These are phyloP conservation scores for Russula vinacea DNA, from an alignment of 768 basidiomycete species.

Conservation along the genomic window DNA sequence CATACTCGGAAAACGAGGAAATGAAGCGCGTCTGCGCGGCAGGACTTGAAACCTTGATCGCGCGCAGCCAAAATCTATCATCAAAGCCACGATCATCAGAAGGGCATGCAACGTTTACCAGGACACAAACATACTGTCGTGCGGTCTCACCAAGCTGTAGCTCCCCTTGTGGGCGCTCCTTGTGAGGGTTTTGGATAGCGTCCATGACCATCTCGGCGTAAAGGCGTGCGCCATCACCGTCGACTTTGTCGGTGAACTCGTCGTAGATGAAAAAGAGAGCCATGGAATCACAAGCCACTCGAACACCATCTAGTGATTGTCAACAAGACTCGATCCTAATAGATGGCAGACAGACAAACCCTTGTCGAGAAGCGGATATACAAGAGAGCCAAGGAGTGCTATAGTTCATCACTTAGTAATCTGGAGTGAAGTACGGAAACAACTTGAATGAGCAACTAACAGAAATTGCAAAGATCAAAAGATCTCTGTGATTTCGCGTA, in stretches of 20 bases:
- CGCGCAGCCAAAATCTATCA: slow-evolving; percentile 25
- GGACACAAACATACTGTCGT: slow-evolving; percentile 11
- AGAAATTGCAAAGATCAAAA: slow-evolving; percentile 43
- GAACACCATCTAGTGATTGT: slow-evolving; percentile 3
- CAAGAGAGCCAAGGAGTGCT: slow-evolving; percentile 17
- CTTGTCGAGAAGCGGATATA: slow-evolving; percentile 11
- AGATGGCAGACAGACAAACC: neutral
- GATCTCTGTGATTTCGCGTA: slow-evolving; percentile 38
- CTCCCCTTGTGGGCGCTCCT: too few relatives aligned
- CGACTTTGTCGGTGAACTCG: slow-evolving; percentile 18
- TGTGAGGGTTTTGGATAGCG: too few relatives aligned
- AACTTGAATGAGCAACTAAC: neutral
- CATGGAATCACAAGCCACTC: slow-evolving; percentile 13
- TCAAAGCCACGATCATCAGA: neutral
- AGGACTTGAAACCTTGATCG: slow-evolving; percentile 12
- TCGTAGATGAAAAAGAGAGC: slow-evolving; percentile 15
- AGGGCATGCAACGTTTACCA: neutral
- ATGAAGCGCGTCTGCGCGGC: slow-evolving; percentile 34
- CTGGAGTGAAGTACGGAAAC: neutral
- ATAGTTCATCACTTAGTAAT: neutral
- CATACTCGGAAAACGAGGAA: slow-evolving; percentile 35
- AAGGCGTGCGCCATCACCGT: slow-evolving; percentile 6
- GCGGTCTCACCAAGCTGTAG: slow-evolving; percentile 5
- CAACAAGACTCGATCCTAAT: neutral
- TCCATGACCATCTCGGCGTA: too few relatives aligned